phyloP scores from a whole-genome alignment of 1,139 yeast species.

The Blastobotrys aristatus region DNA sequence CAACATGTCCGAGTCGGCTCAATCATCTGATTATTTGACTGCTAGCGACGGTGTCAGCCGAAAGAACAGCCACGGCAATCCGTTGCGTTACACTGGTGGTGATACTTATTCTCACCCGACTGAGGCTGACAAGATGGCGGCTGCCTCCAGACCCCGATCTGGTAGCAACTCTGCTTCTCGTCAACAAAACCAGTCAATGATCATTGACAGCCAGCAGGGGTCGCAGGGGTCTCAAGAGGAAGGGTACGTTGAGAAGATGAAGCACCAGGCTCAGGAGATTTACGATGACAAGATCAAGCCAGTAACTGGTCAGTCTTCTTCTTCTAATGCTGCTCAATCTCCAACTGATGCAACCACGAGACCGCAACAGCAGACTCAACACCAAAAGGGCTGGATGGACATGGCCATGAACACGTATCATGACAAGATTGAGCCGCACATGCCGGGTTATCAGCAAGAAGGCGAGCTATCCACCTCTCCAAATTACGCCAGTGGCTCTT shows the following conservation, averaged over 20 bases:
- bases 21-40: too few relatives aligned
- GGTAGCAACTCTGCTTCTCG: background rate
- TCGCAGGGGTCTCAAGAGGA: background rate
- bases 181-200: slow-evolving; percentile 7
- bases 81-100: too few relatives aligned
- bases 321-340: background rate
- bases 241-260: background rate
- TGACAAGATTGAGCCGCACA: slow-evolving; percentile 5
- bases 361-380: background rate
- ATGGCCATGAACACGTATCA: slow-evolving; percentile 8
- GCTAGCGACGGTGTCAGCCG: too few relatives aligned
- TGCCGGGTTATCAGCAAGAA: background rate
- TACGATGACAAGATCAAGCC: slow-evolving; percentile 9
- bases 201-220: slow-evolving; percentile 6
- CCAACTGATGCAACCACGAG: background rate
- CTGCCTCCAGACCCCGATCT: slow-evolving; percentile 5
- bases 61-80: background rate
- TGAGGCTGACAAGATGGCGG: background rate
- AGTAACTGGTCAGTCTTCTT: background rate
- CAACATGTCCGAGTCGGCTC: too few relatives aligned
- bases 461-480: background rate
- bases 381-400: slow-evolving; percentile 7
- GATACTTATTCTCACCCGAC: too few relatives aligned
- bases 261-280: slow-evolving; percentile 8
- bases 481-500: background rate